These are phyloP conservation scores for Heliamphora exappendiculata DNA, from an alignment of 148 eudicot species.

Conservation along the genomic window DNA sequence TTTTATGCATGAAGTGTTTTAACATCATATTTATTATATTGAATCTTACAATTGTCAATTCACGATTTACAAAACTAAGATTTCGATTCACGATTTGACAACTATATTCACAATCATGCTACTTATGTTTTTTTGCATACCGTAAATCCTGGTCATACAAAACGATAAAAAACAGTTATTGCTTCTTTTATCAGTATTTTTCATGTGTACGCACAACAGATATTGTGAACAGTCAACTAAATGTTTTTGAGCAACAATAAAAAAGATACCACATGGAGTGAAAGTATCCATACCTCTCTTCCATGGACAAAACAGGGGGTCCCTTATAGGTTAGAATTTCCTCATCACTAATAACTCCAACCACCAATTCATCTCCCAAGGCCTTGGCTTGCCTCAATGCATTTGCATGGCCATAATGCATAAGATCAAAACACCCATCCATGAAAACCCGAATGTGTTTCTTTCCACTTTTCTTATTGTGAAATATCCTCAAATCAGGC, in stretches of 20 bases:
- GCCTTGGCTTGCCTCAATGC: conserved; percentile 93
- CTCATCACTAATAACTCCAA: conserved; percentile 91
- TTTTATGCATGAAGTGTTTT: too few relatives aligned
- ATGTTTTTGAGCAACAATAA: background rate
- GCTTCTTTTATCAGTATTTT: background rate
- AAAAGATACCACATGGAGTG: background rate
- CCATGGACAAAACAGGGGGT: conserved; percentile 89
- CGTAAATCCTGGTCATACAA: background rate
- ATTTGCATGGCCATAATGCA: conserved; percentile 99
- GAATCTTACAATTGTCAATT: too few relatives aligned
- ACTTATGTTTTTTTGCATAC: background rate
- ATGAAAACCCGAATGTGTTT: conserved; percentile 77
- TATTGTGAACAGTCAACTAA: background rate
- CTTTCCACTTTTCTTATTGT: conserved; percentile 47
- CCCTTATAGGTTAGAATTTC: conserved; percentile 86
- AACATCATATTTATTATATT: too few relatives aligned
- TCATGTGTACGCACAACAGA: background rate
- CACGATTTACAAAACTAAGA: too few relatives aligned
- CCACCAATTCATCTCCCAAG: conserved; percentile 84
- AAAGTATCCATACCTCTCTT: conserved; percentile 61
- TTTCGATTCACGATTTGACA: too few relatives aligned
- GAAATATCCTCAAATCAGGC: conserved; percentile 55
- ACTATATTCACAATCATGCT: background rate
- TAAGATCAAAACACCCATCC: conserved; percentile 98
- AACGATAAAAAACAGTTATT: background rate